Percentiles rank a stretch among this genome's conserved stretches.
These are phyloP conservation scores for Corchorus capsularis DNA, from an alignment of 345 rosid species.

Conservation along the genomic window DNA sequence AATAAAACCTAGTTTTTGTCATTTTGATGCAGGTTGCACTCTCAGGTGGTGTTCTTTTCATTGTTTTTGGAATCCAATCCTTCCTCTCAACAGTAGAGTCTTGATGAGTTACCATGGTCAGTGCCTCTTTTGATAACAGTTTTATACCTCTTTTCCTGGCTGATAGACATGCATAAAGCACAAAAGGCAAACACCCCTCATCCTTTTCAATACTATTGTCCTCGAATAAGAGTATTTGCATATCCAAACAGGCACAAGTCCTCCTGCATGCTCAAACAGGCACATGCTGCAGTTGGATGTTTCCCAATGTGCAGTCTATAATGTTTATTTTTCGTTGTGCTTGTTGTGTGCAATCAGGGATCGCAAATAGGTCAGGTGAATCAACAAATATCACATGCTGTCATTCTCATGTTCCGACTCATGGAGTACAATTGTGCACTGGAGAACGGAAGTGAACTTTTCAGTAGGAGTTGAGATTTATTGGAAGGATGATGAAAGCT, in stretches of 20 bases:
- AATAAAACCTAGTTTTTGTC: conserved; percentile 12
- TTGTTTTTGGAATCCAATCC: conserved; percentile 87
- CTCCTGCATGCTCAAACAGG: not conserved
- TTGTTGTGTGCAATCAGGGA: conserved; percentile 18
- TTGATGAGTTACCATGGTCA: conserved; percentile 35
- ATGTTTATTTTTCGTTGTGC: conserved; percentile 1
- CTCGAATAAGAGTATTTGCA: not conserved
- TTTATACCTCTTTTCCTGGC: too few relatives aligned
- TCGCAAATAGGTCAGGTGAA: conserved; percentile 10
- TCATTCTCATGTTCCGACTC: not conserved
- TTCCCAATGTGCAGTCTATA: not conserved
- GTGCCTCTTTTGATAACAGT: conserved; percentile 23
- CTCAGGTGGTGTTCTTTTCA: conserved; percentile 86
- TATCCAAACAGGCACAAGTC: not conserved
- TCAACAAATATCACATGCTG: not conserved
- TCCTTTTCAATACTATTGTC: not conserved
- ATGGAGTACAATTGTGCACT: conserved; percentile 1
- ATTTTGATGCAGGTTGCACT: conserved; percentile 71
- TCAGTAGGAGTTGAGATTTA: not conserved
- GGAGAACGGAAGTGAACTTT: conserved; percentile 15
- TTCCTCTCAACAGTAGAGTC: conserved; percentile 62
- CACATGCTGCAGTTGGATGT: not conserved
- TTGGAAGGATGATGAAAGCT: not conserved
- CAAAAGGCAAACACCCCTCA: not conserved
- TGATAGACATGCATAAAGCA: not conserved